These are phyloP conservation scores for Cladochytrium tenue DNA, from an alignment of 371 early-diverging fungal genomes.

Conservation along the genomic window DNA sequence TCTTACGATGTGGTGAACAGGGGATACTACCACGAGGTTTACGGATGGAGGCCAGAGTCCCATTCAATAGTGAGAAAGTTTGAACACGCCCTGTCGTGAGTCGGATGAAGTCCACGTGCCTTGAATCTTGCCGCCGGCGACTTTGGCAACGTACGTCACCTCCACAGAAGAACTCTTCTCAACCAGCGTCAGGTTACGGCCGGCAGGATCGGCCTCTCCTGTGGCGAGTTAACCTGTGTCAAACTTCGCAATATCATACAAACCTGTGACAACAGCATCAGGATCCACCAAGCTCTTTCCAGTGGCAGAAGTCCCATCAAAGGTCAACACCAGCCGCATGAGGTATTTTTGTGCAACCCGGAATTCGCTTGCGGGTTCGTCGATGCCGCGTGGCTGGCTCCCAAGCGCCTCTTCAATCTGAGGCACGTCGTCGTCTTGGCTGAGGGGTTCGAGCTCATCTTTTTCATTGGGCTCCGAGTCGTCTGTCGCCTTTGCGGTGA, in stretches of 20 bases:
- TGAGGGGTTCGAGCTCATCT: not conserved
- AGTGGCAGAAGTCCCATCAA: slow-evolving; percentile 5
- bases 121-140: slow-evolving; percentile 17
- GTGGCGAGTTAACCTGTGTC: not conserved
- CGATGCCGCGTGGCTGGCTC: not conserved
- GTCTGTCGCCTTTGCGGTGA: not conserved
- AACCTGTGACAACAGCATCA: not conserved
- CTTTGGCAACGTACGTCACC: slow-evolving; percentile 11
- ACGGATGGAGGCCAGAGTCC: too few species aligned
- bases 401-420: not conserved
- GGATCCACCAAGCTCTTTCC: slow-evolving; percentile 19
- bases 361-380: not conserved
- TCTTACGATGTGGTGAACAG: too few species aligned
- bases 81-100: slow-evolving; percentile 16
- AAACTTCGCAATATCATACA: not conserved
- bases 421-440: not conserved
- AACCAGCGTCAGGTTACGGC: not conserved
- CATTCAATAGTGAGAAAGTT: slow-evolving; percentile 12
- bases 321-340: slow-evolving; percentile 1
- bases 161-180: slow-evolving; percentile 1
- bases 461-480: not conserved
- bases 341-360: not conserved
- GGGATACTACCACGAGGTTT: too few species aligned
- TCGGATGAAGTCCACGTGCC: slow-evolving; percentile 19
- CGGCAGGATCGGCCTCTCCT: slow-evolving; percentile 2